Conservation (phyloP, 108 stramenopile species). For the Cyclotella sp. region DNA sequence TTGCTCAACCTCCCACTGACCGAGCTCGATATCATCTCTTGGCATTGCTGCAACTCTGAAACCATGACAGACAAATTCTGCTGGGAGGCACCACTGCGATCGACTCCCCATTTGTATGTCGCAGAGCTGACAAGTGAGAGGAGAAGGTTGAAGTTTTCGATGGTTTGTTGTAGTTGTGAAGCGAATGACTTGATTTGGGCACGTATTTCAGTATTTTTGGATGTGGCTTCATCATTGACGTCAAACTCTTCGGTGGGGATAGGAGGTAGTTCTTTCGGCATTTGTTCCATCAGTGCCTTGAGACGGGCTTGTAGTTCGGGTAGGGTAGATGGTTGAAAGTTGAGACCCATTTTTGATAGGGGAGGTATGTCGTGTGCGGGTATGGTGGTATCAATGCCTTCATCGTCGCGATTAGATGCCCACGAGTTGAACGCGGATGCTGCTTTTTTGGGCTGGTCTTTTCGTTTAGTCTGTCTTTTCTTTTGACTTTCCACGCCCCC, state of each 20-base stretch:
- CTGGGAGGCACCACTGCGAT: slow-evolving; percentile 80
- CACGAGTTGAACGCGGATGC: not conserved
- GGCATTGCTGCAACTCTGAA: slow-evolving; percentile 68
- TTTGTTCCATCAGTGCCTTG: slow-evolving; percentile 20
- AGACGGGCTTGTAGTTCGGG: slow-evolving; percentile 24
- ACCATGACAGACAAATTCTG: slow-evolving; percentile 73
- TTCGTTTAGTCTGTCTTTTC: not conserved
- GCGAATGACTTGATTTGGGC: slow-evolving; percentile 62
- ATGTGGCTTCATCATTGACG: not conserved
- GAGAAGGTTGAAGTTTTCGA: slow-evolving; percentile 78
- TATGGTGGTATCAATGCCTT: not conserved
- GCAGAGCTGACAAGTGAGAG: slow-evolving; percentile 71
- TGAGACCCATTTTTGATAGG: slow-evolving; percentile 23
- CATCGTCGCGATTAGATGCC: not conserved
- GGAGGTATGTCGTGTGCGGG: not conserved
- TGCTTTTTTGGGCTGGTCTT: not conserved
- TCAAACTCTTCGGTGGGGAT: slow-evolving; percentile 5
- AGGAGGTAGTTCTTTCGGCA: slow-evolving; percentile 31
- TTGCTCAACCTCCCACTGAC: slow-evolving; percentile 78
- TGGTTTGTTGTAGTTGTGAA: slow-evolving; percentile 56
- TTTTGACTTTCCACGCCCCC: not conserved
- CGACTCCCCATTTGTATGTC: slow-evolving; percentile 86
- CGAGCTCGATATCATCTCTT: slow-evolving; percentile 68
- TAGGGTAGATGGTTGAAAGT: slow-evolving; percentile 26
- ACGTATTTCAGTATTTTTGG: not conserved